A percentile compares a stretch with the other conserved stretches of the same genome.
phyloP scores from a whole-genome alignment of 768 basidiomycete species.

The Pleurotus eryngii region DNA sequence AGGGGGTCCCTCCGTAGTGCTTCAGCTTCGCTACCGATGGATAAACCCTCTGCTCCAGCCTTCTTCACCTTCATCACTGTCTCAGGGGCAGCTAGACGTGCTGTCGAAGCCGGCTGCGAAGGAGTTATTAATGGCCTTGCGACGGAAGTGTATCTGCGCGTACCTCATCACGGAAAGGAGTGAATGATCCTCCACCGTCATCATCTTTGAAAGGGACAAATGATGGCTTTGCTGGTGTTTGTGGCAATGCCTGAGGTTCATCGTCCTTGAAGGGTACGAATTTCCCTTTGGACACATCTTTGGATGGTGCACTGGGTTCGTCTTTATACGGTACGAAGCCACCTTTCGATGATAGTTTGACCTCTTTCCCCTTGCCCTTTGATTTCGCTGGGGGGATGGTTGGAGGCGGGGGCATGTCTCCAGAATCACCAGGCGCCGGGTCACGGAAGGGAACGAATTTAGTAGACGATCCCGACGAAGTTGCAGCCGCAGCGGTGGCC shows the following conservation, averaged over 20 bases:
- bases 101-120: slow-evolving; percentile 24
- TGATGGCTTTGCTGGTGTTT: slow-evolving; percentile 23
- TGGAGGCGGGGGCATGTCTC: slow-evolving; percentile 41
- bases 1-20: slow-evolving; percentile 75
- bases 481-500: slow-evolving; percentile 30
- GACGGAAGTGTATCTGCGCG: slow-evolving; percentile 15
- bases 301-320: slow-evolving; percentile 2
- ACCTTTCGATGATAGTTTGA: slow-evolving; percentile 27
- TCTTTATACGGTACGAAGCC: slow-evolving; percentile 17
- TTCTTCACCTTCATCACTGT: slow-evolving; percentile 69
- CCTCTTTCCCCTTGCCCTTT: slow-evolving; percentile 23
- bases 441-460: slow-evolving; percentile 69
- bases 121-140: slow-evolving; percentile 4
- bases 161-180: slow-evolving; percentile 74
- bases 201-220: slow-evolving; percentile 20
- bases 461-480: slow-evolving; percentile 33
- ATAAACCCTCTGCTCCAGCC: slow-evolving; percentile 37
- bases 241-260: slow-evolving; percentile 17
- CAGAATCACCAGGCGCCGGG: slow-evolving; percentile 34
- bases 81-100: slow-evolving; percentile 37
- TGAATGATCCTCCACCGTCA: slow-evolving; percentile 49
- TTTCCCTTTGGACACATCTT: slow-evolving; percentile 25
- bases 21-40: slow-evolving; percentile 64
- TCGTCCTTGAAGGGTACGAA: slow-evolving; percentile 41
- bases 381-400: slow-evolving; percentile 19